phyloP scores from a whole-genome alignment of 2,329 filamentous ascomycete genomes.

The Beauveria medogensis region DNA sequence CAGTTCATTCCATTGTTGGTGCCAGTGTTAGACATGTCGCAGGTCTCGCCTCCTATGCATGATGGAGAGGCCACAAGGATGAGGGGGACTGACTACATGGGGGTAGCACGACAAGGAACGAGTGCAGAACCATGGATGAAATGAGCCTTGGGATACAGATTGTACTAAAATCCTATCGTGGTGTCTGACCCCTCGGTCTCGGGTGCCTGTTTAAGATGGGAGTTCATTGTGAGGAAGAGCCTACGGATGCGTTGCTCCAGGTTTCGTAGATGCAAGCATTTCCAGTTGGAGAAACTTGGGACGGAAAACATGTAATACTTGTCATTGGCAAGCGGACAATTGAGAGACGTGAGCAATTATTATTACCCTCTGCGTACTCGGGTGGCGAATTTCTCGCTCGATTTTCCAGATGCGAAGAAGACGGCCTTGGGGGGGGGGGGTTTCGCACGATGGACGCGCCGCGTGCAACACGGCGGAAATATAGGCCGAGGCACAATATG shows the following conservation, averaged over 20 bases:
- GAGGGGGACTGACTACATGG: constrained; percentile 1
- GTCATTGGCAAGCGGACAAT: neutral
- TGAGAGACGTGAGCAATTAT: neutral
- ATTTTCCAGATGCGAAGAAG: neutral
- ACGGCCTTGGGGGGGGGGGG: neutral
- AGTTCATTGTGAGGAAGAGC: neutral
- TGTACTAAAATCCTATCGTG: neutral
- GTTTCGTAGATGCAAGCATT: neutral
- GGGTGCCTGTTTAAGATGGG: constrained; percentile 3
- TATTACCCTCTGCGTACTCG: neutral
- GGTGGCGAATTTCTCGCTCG: neutral
- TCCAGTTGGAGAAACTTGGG: neutral
- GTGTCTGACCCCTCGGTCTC: constrained; percentile 1
- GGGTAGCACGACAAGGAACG: neutral
- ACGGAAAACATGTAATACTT: neutral
- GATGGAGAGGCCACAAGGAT: neutral
- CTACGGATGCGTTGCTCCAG: neutral
- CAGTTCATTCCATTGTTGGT: neutral
- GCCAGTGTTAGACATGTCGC: constrained; percentile 9
- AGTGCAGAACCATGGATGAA: neutral
- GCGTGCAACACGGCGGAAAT: neutral
- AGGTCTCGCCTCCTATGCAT: constrained; percentile 6
- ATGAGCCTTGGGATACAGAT: neutral
- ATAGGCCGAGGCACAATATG: neutral
- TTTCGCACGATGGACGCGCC: neutral